These are phyloP conservation scores for Paramicrosporidium saccamoebae DNA, from an alignment of 371 early-diverging fungal genomes.

Conservation along the genomic window DNA sequence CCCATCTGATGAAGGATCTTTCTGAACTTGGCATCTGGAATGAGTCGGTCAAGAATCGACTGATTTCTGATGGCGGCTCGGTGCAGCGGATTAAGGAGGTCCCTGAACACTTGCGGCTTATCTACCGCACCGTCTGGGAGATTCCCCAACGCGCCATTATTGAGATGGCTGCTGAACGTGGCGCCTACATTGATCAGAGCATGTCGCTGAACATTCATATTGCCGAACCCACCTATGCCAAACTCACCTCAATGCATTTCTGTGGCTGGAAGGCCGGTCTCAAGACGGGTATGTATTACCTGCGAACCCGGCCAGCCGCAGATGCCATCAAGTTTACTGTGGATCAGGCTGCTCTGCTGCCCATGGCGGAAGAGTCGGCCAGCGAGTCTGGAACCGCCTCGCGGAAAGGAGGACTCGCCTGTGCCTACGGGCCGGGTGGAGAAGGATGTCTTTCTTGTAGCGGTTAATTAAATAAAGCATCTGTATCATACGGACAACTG, in stretches of 20 bases:
- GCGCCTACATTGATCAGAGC: constrained; percentile 92
- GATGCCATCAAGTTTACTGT: constrained; percentile 89
- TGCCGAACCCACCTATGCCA: constrained; percentile 59
- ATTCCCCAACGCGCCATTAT: constrained; percentile 59
- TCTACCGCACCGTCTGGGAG: constrained; percentile 98
- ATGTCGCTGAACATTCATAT: constrained; percentile 94
- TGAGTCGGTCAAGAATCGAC: constrained; percentile 76
- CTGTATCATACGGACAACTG: too few relatives aligned
- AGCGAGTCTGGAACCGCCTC: too few relatives aligned
- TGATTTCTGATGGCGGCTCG: constrained; percentile 85
- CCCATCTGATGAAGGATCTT: constrained; percentile 74
- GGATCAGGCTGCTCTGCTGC: constrained; percentile 9
- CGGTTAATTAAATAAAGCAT: too few relatives aligned
- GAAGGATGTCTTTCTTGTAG: too few relatives aligned
- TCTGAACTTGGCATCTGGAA: constrained; percentile 79
- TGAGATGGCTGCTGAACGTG: constrained; percentile 72
- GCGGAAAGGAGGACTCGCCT: too few relatives aligned
- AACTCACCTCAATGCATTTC: constrained; percentile 94
- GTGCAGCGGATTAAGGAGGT: constrained; percentile 51
- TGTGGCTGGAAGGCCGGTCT: constrained; percentile 95
- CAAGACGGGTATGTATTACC: constrained; percentile 99
- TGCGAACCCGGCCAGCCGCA: constrained; percentile 82
- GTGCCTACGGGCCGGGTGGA: too few relatives aligned
- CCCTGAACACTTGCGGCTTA: constrained; percentile 62
- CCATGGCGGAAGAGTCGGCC: constrained; percentile 5